phyloP scores from a whole-genome alignment of 225 moss, liverwort and hornwort species.

The Thuidium tamariscinum region DNA sequence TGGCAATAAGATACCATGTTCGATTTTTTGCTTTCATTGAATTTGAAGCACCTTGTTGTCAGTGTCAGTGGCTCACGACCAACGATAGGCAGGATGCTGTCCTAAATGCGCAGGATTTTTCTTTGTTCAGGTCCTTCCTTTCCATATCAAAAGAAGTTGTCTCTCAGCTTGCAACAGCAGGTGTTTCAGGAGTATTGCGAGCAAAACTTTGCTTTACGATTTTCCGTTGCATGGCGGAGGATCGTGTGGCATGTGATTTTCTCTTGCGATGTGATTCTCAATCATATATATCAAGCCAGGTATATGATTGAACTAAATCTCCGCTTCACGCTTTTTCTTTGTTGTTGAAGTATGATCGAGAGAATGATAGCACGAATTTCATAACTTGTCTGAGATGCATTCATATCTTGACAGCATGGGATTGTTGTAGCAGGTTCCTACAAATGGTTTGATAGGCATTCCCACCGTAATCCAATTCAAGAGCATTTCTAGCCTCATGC shows the following conservation, averaged over 20 bases:
- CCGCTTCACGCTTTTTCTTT: neutral
- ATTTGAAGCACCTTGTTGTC: neutral
- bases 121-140: conserved; percentile 52
- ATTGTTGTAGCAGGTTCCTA: conserved; percentile 31
- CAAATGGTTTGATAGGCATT: conserved; percentile 64
- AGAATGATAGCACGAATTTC: neutral
- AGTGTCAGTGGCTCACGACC: neutral
- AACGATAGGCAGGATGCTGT: neutral
- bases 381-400: neutral
- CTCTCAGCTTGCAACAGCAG: conserved; percentile 47
- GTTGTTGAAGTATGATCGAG: neutral
- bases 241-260: conserved; percentile 73
- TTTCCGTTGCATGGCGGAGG: conserved; percentile 76
- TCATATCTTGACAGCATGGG: neutral
- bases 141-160: conserved; percentile 51
- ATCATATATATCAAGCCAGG: conserved; percentile 26
- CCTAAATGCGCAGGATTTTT: neutral
- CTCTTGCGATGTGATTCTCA: conserved; percentile 69
- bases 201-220: conserved; percentile 78
- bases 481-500: conserved; percentile 66
- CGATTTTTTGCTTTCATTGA: neutral
- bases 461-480: conserved; percentile 65
- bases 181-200: conserved; percentile 56
- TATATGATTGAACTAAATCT: conserved; percentile 5
- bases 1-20: neutral